Evolutionary conservation across 352 stramenopile species (phyloP).

Genomic region (Globisporangium cederbergense): DNA sequence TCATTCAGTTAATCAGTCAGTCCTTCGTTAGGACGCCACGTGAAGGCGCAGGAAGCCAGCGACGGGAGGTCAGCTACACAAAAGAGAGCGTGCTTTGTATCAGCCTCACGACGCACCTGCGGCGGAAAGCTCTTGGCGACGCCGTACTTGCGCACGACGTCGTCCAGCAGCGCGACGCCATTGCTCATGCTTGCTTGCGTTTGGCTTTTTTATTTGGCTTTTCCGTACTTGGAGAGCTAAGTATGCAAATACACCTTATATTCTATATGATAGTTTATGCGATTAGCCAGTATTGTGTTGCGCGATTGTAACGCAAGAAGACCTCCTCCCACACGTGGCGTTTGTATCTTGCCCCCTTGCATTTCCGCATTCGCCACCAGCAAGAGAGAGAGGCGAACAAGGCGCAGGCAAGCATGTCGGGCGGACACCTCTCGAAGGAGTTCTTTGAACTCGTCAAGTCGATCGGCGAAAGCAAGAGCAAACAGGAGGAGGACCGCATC

Average conservation of each 20-base stretch:
- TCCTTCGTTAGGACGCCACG: neutral
- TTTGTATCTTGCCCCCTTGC: slow-evolving; percentile 8
- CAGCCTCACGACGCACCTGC: slow-evolving; percentile 29
- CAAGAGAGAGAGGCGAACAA: neutral
- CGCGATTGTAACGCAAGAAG: neutral
- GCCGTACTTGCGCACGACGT: slow-evolving; percentile 60
- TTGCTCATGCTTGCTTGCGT: slow-evolving; percentile 12
- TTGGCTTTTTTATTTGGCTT: neutral
- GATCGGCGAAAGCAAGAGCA: slow-evolving; percentile 99
- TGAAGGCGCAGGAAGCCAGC: neutral
- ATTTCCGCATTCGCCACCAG: neutral
- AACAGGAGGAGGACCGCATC: slow-evolving; percentile 99
- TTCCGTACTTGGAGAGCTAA: slow-evolving; percentile 1
- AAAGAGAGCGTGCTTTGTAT: neutral
- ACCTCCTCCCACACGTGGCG: neutral
- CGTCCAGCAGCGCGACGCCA: slow-evolving; percentile 52
- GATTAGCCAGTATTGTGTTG: neutral
- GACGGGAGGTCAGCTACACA: too few relatives aligned
- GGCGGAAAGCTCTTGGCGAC: slow-evolving; percentile 61
- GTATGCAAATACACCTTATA: neutral
- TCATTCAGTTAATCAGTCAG: neutral
- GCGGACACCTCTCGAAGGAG: slow-evolving; percentile 92
- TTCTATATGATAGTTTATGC: neutral
- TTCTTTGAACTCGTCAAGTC: slow-evolving; percentile 99
- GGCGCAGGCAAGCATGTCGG: slow-evolving; percentile 53